A percentile compares a stretch with the other conserved stretches of the same genome.
phyloP scores from a whole-genome alignment of 2,329 filamentous ascomycete species.

The Neoarthrinium moseri region DNA sequence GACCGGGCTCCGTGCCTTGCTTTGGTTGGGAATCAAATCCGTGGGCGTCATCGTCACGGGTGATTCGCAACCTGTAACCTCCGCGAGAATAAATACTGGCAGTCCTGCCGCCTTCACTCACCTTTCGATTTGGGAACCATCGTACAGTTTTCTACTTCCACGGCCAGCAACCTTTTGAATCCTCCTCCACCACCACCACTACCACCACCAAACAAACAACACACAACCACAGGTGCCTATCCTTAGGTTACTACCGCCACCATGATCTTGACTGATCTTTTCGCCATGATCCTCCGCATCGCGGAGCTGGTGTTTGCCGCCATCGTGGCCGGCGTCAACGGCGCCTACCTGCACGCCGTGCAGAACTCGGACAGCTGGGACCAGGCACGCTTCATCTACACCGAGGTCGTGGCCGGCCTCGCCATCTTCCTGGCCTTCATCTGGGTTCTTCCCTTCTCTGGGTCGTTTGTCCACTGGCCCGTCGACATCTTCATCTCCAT shows the following conservation, averaged over 20 bases:
- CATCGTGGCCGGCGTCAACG: slow-evolving; percentile 70
- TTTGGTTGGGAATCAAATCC: too few relatives aligned
- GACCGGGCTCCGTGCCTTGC: too few relatives aligned
- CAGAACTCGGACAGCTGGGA: slow-evolving; percentile 48
- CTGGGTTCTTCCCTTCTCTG: slow-evolving; percentile 71
- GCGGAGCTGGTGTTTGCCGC: slow-evolving; percentile 68
- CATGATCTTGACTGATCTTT: slow-evolving; percentile 24
- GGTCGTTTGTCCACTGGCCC: slow-evolving; percentile 68
- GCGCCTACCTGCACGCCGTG: slow-evolving; percentile 59
- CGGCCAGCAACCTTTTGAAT: too few relatives aligned
- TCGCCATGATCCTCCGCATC: slow-evolving; percentile 57
- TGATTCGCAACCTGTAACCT: too few relatives aligned
- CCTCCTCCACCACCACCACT: too few relatives aligned
- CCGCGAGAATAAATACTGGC: too few relatives aligned
- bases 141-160: too few relatives aligned
- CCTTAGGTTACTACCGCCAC: background rate
- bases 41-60: too few relatives aligned
- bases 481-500: slow-evolving; percentile 68
- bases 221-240: too few relatives aligned
- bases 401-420: slow-evolving; percentile 67
- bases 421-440: slow-evolving; percentile 68
- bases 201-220: too few relatives aligned
- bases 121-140: too few relatives aligned
- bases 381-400: slow-evolving; percentile 70
- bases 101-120: too few relatives aligned